Percentiles rank a stretch among this genome's conserved stretches.
phyloP scores from a whole-genome alignment of 306 rosid genomes.

The Vachellia pachyceras region DNA sequence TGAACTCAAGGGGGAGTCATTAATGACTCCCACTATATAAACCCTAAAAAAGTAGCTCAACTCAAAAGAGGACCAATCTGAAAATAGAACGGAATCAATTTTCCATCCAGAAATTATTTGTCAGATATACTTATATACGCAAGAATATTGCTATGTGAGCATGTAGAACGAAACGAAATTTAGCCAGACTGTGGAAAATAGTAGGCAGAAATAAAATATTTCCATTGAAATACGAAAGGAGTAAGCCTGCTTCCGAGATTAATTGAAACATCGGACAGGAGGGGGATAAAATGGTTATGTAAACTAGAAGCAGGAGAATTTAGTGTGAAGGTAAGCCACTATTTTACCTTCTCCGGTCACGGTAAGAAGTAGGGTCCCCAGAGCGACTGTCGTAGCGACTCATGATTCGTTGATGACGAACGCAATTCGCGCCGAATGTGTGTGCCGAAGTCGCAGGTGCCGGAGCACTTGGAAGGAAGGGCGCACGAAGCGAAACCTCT shows the following conservation, averaged over 20 bases:
- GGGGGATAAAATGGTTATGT: background rate
- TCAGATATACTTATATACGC: background rate
- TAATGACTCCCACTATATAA: slow-evolving; percentile 4
- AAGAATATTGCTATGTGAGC: background rate
- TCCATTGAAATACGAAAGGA: background rate
- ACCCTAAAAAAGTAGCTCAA: slow-evolving; percentile 20
- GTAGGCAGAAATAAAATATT: slow-evolving; percentile 11
- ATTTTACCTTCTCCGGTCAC: slow-evolving; percentile 84
- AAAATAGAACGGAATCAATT: background rate
- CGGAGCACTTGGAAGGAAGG: background rate
- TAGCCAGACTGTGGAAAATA: background rate
- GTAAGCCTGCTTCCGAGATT: background rate
- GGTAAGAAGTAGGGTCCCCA: slow-evolving; percentile 90
- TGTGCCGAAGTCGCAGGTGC: slow-evolving; percentile 28
- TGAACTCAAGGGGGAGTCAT: background rate
- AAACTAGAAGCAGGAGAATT: background rate
- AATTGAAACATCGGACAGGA: background rate
- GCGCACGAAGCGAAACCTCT: background rate
- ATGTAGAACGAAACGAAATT: background rate
- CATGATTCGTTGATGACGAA: slow-evolving; percentile 48
- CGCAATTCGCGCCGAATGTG: slow-evolving; percentile 13
- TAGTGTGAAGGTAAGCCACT: background rate
- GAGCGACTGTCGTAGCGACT: slow-evolving; percentile 98
- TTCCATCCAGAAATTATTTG: background rate
- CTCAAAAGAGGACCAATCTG: background rate